Base-by-base conservation (phyloP, 495 filamentous ascomycete species). In the Bacidia gigantensis region DNA sequence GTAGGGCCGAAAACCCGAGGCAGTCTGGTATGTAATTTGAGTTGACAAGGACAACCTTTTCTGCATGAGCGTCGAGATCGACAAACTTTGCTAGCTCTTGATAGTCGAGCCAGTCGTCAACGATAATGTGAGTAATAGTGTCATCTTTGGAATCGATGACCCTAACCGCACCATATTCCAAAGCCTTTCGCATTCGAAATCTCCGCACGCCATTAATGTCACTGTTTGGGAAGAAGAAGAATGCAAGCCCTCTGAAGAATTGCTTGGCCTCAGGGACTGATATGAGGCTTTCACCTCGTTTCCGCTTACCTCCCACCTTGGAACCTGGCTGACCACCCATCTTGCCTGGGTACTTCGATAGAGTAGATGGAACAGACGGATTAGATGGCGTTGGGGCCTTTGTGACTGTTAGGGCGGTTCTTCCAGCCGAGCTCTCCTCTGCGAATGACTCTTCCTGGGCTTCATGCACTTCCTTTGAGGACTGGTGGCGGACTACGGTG, bases 181-280 rank as follows among this genome's bases (percentile, higher is more conserved):
- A 73, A 0, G 83, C 81, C 63, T 82, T 87, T 23, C 73, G 73
- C 40, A 95, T 90, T 24, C 84, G 80, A 23, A 83, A 58, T 50
- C 75, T 76, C 20, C 90, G 76, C 1, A 76, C 66, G 1, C 75
- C 76, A 17, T 80, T 75, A 39, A 83, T 72, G 56, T 89, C 81
- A 55, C 84, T 80, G 53, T 89, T 85, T 0, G 88, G 92, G 22
- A 92, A 75, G 64, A 94, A 98, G 58, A 77, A 88, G 58, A 90
- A 86, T 0, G 65, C 66, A 14, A 85, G 62, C 0, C 69, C 75
- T 45, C 73, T 78, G 65, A 93, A 84, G 11, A 89, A 77, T 57
- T 79, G 75, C 51, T 78, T 68, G 3, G 69, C 62, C 51, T 82
- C 79, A 1, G 83, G 78, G 1, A 79, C 67, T 2, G 67, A 44